These are phyloP conservation scores for Phyllosticta ampelicida DNA, from an alignment of 2,329 filamentous ascomycete genomes.

Conservation along the genomic window DNA sequence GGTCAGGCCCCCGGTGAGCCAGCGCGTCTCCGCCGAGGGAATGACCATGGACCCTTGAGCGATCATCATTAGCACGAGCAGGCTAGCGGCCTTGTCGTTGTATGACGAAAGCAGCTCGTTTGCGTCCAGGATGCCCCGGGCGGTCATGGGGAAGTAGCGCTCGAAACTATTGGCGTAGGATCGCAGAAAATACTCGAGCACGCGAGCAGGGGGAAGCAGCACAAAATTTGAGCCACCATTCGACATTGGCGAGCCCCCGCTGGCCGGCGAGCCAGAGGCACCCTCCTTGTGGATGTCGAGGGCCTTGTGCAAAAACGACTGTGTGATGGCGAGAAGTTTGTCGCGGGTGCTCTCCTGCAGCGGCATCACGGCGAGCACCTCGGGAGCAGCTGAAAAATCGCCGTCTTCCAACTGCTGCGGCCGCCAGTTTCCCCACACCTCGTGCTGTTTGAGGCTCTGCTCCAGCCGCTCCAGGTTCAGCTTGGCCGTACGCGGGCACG, in stretches of 20 bases:
- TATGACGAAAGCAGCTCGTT: slow-evolving; percentile 53
- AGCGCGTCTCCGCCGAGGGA: slow-evolving; percentile 53
- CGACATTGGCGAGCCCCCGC: slow-evolving; percentile 35
- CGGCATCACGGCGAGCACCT: slow-evolving; percentile 37
- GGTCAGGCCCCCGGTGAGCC: slow-evolving; percentile 54
- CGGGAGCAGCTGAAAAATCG: slow-evolving; percentile 34
- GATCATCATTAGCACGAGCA: slow-evolving; percentile 61
- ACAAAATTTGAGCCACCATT: slow-evolving; percentile 51
- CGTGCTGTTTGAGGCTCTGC: slow-evolving; percentile 40
- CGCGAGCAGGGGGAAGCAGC: slow-evolving; percentile 53
- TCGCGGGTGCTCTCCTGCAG: slow-evolving; percentile 50
- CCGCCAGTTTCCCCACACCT: slow-evolving; percentile 42
- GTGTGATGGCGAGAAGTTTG: slow-evolving; percentile 60
- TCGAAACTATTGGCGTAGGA: slow-evolving; percentile 57
- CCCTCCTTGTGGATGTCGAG: slow-evolving; percentile 55
- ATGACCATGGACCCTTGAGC: slow-evolving; percentile 59
- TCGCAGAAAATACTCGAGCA: slow-evolving; percentile 56
- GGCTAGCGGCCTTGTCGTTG: slow-evolving; percentile 54
- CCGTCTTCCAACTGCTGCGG: slow-evolving; percentile 37
- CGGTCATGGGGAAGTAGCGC: slow-evolving; percentile 54
- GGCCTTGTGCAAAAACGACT: slow-evolving; percentile 59
- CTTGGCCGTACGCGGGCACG: slow-evolving; percentile 40
- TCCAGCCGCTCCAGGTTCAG: slow-evolving; percentile 42
- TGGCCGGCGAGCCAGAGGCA: slow-evolving; percentile 26
- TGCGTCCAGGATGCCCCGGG: slow-evolving; percentile 50